These are phyloP conservation scores for Sisymbrium irio DNA, from an alignment of 345 rosid genomes.

Conservation along the genomic window DNA sequence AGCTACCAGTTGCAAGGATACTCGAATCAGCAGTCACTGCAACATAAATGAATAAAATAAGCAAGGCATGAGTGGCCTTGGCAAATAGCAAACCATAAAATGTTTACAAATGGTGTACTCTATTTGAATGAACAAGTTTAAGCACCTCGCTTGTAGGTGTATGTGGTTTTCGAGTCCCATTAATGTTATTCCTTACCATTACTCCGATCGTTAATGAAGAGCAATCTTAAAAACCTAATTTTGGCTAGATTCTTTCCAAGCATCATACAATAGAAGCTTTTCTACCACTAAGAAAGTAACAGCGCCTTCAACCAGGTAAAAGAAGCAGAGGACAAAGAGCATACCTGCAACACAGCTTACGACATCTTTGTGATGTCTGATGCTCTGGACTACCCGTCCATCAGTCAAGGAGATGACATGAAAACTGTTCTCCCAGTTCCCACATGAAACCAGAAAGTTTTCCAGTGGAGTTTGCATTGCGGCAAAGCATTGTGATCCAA, in stretches of 20 bases:
- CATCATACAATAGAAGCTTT: background rate
- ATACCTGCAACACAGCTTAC: slow-evolving; percentile 99
- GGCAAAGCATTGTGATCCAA: slow-evolving; percentile 82
- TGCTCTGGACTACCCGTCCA: slow-evolving; percentile 93
- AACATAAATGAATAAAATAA: slow-evolving; percentile 22
- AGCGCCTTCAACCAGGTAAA: background rate
- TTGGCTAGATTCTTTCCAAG: background rate
- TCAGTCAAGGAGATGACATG: slow-evolving; percentile 81
- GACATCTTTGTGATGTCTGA: slow-evolving; percentile 92
- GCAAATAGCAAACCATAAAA: background rate
- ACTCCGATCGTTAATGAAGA: background rate
- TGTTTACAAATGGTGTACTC: background rate
- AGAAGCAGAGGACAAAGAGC: background rate
- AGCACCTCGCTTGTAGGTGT: background rate
- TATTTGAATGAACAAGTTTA: background rate
- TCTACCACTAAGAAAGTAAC: slow-evolving; percentile 3
- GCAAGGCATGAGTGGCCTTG: background rate
- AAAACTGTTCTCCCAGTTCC: slow-evolving; percentile 98
- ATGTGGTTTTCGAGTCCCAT: background rate
- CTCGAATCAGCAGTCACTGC: slow-evolving; percentile 86
- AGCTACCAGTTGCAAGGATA: slow-evolving; percentile 93
- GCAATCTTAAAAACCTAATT: background rate
- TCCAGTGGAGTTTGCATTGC: slow-evolving; percentile 70
- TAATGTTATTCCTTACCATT: background rate
- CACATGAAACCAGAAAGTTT: slow-evolving; percentile 85